These are phyloP conservation scores for Psilocybe mexicana DNA, from an alignment of 1,284 basidiomycete genomes.

Conservation along the genomic window DNA sequence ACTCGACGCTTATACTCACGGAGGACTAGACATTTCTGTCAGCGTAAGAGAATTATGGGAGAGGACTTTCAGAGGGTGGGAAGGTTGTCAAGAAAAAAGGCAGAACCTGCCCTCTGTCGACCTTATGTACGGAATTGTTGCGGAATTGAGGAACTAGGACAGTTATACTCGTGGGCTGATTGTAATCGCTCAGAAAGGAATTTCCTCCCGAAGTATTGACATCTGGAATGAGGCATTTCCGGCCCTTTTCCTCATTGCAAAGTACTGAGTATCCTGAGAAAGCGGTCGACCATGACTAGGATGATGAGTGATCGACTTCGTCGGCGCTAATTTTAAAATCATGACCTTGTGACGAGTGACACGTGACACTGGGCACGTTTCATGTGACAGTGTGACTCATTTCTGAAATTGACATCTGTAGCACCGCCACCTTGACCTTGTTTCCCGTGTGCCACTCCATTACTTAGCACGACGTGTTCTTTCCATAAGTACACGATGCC, in stretches of 20 bases:
- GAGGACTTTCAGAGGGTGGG: neutral
- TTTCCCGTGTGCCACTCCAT: neutral
- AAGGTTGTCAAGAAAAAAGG: neutral
- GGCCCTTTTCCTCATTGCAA: neutral
- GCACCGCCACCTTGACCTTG: no score
- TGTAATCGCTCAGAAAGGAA: neutral
- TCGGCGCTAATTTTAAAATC: no score
- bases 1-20: no score
- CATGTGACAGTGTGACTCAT: no score
- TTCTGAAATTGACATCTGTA: no score
- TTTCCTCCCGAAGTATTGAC: neutral
- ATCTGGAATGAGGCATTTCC: neutral
- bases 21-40: no score
- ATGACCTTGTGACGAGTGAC: neutral
- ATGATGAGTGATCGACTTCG: no score
- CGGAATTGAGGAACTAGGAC: neutral
- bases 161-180: neutral
- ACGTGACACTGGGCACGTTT: neutral
- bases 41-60: no score
- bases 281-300: neutral
- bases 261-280: neutral
- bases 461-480: neutral
- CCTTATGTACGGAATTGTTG: neutral
- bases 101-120: no score
- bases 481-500: slow-evolving; percentile 3